Evolutionary conservation across 192 early-diverging fungal species (phyloP).

Genomic region (Nowakowskiella sp.): DNA sequence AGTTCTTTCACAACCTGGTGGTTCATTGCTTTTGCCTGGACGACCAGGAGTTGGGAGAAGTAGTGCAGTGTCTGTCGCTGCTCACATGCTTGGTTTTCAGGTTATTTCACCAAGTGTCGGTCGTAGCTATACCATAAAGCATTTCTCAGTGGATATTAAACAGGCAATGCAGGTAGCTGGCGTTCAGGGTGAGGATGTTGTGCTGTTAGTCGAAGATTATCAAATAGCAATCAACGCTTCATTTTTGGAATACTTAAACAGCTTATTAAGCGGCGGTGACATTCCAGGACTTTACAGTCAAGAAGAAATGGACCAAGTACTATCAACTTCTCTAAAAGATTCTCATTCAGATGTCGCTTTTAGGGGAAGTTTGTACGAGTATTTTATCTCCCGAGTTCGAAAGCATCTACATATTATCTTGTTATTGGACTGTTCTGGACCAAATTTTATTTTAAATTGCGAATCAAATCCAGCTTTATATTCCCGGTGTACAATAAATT

Average conservation of each 20-base stretch:
- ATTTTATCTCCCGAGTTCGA: conserved; percentile 36
- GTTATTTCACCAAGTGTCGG: conserved; percentile 30
- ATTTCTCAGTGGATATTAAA: conserved; percentile 41
- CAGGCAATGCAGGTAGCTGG: conserved; percentile 37
- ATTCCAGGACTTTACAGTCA: conserved; percentile 42
- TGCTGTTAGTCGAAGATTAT: conserved; percentile 48
- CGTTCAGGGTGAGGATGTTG: conserved; percentile 25
- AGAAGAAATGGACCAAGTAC: conserved; percentile 47
- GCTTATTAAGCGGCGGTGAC: conserved; percentile 45
- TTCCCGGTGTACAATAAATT: conserved; percentile 41
- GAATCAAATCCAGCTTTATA: conserved; percentile 53
- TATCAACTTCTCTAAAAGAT: conserved; percentile 31
- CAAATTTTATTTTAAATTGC: conserved; percentile 28
- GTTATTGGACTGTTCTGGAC: conserved; percentile 34
- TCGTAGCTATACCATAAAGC: conserved; percentile 31
- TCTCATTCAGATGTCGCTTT: conserved; percentile 43
- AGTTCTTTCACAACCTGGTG: conserved; percentile 38
- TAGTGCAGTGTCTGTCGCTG: conserved; percentile 26
- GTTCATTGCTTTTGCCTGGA: conserved; percentile 45
- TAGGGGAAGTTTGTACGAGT: conserved; percentile 44
- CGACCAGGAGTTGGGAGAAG: conserved; percentile 40
- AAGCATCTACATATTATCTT: conserved; percentile 45
- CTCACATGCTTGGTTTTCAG: conserved; percentile 34
- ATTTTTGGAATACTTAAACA: conserved; percentile 46
- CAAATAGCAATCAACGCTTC: conserved; percentile 31